phyloP scores from a whole-genome alignment of 257 asterid species.

The Capsicum rhomboideum region DNA sequence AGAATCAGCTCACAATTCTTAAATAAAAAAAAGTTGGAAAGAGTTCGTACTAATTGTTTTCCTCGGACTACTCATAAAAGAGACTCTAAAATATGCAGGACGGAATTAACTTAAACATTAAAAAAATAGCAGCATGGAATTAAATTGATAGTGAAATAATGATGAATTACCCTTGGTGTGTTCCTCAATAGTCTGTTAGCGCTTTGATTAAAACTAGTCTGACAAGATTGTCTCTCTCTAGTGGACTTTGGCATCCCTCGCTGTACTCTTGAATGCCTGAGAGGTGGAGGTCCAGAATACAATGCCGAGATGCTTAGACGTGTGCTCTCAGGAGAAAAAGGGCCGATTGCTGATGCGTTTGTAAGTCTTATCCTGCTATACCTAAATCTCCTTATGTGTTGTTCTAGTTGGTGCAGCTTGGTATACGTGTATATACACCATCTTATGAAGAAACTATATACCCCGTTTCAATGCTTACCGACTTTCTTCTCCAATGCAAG shows the following conservation, averaged over 20 bases:
- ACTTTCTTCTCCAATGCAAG: neutral
- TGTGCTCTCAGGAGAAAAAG: slow-evolving; percentile 59
- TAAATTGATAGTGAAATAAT: neutral
- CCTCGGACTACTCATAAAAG: neutral
- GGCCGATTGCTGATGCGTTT: slow-evolving; percentile 71
- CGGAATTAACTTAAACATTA: neutral
- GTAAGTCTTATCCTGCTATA: slow-evolving; percentile 20
- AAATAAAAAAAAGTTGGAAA: neutral
- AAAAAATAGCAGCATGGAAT: neutral
- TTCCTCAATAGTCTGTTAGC: neutral
- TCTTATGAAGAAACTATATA: neutral
- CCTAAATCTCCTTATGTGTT: neutral
- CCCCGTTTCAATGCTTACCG: no score
- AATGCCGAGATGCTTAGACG: slow-evolving; percentile 50
- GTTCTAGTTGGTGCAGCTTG: neutral
- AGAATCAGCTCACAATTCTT: neutral
- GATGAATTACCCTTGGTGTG: neutral
- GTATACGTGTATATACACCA: no score
- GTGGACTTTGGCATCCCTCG: slow-evolving; percentile 75
- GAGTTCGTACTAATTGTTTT: neutral
- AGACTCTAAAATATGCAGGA: neutral
- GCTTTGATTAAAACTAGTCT: neutral
- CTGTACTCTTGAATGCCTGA: slow-evolving; percentile 44
- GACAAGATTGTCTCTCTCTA: slow-evolving; percentile 1
- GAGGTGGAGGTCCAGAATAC: slow-evolving; percentile 64